These are phyloP conservation scores for Chytriomyces sp. DNA, from an alignment of 192 early-diverging fungal genomes.

Conservation along the genomic window DNA sequence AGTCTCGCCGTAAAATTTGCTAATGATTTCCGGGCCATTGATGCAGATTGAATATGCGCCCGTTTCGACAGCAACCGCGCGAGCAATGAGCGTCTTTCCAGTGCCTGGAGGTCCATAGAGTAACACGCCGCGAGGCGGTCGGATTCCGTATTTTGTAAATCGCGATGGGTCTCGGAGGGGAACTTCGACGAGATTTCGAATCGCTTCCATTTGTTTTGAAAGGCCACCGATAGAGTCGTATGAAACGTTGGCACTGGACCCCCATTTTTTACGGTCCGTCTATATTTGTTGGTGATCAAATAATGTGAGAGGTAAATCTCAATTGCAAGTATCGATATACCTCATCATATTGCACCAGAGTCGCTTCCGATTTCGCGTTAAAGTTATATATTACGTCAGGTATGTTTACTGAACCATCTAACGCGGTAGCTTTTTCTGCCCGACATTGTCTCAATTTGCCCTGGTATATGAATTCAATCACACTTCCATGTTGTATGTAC, in stretches of 20 bases:
- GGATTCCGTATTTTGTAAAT: conserved; percentile 74
- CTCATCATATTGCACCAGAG: neutral
- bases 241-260: neutral
- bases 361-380: conserved; percentile 39
- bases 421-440: conserved; percentile 14
- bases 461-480: conserved; percentile 59
- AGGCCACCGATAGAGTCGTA: conserved; percentile 84
- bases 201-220: conserved; percentile 63
- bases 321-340: conserved; percentile 2
- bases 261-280: conserved; percentile 4
- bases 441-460: conserved; percentile 50
- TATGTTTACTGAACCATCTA: neutral
- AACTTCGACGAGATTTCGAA: conserved; percentile 84
- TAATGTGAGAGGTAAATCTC: neutral
- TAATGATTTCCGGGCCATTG: conserved; percentile 89
- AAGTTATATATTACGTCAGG: conserved; percentile 31
- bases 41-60: conserved; percentile 73
- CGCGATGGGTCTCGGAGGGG: conserved; percentile 71
- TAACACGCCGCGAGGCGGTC: conserved; percentile 90
- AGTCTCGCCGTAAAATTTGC: conserved; percentile 92
- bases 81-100: conserved; percentile 93
- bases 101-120: conserved; percentile 91
- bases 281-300: neutral
- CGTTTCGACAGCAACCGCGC: conserved; percentile 82
- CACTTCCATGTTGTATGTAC: conserved; percentile 52